Conservation (phyloP, 192 early-diverging fungal species). For the Coemansia pectinata region DNA sequence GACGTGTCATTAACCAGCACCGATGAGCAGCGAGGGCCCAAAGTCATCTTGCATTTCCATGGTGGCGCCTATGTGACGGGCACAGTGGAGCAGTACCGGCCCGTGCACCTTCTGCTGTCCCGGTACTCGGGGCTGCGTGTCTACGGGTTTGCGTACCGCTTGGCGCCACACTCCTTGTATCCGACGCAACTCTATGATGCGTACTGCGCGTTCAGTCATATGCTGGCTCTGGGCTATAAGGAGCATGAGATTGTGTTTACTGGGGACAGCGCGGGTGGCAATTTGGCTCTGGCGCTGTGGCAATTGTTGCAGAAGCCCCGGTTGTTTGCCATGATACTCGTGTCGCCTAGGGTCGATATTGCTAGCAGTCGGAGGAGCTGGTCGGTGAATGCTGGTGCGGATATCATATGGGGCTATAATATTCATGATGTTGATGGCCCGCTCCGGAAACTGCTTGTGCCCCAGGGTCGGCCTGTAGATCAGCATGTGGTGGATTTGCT, state of each 20-base stretch:
- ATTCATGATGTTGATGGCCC: background rate
- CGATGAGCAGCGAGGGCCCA: background rate
- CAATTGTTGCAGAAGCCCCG: slow-evolving; percentile 8
- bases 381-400: slow-evolving; percentile 7
- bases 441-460: slow-evolving; percentile 13
- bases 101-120: slow-evolving; percentile 50
- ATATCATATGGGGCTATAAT: slow-evolving; percentile 12
- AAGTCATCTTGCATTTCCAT: slow-evolving; percentile 67
- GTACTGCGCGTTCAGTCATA: slow-evolving; percentile 68
- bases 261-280: slow-evolving; percentile 55
- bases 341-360: slow-evolving; percentile 49
- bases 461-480: background rate
- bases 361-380: slow-evolving; percentile 19
- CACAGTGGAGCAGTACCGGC: slow-evolving; percentile 39
- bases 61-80: slow-evolving; percentile 69
- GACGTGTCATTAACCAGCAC: background rate
- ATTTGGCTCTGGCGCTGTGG: slow-evolving; percentile 43
- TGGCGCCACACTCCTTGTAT: slow-evolving; percentile 79
- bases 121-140: slow-evolving; percentile 38
- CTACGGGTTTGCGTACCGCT: slow-evolving; percentile 69
- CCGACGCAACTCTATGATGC: slow-evolving; percentile 83
- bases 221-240: slow-evolving; percentile 34
- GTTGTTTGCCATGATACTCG: slow-evolving; percentile 8
- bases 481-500: slow-evolving; percentile 5
- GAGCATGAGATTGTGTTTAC: slow-evolving; percentile 25